Percentiles rank a stretch among this genome's conserved stretches.
Conservation (phyloP, 768 basidiomycete species). For the Terana coerulea region DNA sequence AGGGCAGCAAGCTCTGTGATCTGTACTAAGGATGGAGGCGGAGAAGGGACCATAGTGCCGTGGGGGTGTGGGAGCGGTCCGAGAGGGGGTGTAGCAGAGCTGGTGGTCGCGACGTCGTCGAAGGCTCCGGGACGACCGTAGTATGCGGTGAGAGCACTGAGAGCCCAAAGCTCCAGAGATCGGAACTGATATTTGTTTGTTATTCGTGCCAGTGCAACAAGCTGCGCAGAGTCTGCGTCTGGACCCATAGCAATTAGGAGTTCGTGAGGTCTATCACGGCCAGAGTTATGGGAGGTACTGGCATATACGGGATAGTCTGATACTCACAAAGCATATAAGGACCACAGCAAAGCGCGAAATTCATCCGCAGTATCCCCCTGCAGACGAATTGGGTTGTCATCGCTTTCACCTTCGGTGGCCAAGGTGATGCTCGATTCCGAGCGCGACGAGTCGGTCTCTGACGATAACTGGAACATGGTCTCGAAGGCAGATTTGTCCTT, state of each 20-base stretch:
- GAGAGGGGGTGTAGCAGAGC: conserved; percentile 1
- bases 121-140: conserved; percentile 30
- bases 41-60: conserved; percentile 13
- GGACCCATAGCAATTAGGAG: conserved; percentile 39
- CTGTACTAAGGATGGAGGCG: conserved; percentile 37
- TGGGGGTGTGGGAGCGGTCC: neutral
- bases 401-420: conserved; percentile 22
- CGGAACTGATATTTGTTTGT: conserved; percentile 47
- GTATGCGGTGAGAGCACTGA: conserved; percentile 35
- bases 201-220: conserved; percentile 45
- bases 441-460: conserved; percentile 23
- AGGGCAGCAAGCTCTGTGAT: conserved; percentile 51
- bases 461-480: conserved; percentile 28
- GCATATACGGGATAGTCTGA: neutral
- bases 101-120: conserved; percentile 21
- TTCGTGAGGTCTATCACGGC: conserved; percentile 38
- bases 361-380: conserved; percentile 34
- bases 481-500: conserved; percentile 25
- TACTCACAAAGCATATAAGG: conserved; percentile 38
- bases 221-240: conserved; percentile 40
- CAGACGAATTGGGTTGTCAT: conserved; percentile 35
- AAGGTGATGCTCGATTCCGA: conserved; percentile 20
- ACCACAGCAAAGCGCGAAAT: conserved; percentile 36
- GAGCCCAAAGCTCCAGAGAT: conserved; percentile 42
- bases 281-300: neutral